These are phyloP conservation scores for Onygenales sp. DNA, from an alignment of 2,329 filamentous ascomycete species.

Conservation along the genomic window DNA sequence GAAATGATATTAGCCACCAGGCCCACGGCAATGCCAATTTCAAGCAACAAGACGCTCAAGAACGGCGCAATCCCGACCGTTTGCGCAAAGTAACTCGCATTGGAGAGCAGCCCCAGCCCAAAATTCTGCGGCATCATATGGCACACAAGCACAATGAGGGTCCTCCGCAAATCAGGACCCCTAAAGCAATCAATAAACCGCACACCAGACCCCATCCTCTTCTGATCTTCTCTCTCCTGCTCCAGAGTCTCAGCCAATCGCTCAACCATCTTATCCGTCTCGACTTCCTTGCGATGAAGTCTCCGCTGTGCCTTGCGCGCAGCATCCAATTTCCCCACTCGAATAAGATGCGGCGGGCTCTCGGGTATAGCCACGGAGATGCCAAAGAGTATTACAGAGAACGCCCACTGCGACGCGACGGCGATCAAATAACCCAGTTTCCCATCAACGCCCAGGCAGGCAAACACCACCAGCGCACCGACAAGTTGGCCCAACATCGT, in stretches of 20 bases:
- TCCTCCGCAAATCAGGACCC: conserved; percentile 19
- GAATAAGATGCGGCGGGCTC: conserved; percentile 41
- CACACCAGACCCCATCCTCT: conserved; percentile 15
- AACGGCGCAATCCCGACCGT: conserved; percentile 22
- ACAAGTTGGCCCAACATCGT: conserved; percentile 41
- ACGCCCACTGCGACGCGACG: conserved; percentile 36
- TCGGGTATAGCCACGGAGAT: conserved; percentile 41
- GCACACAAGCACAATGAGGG: conserved; percentile 28
- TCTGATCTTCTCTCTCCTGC: conserved; percentile 39
- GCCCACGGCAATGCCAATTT: conserved; percentile 38
- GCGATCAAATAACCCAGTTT: conserved; percentile 28
- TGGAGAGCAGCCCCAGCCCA: conserved; percentile 36
- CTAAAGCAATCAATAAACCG: conserved; percentile 22
- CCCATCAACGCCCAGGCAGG: conserved; percentile 17
- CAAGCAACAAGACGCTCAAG: conserved; percentile 33
- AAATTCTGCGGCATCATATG: conserved; percentile 37
- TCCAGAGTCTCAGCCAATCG: conserved; percentile 35
- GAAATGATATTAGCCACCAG: conserved; percentile 36
- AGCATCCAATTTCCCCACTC: conserved; percentile 29
- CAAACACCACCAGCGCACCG: conserved; percentile 35
- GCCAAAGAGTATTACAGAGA: conserved; percentile 33
- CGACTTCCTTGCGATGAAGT: conserved; percentile 35
- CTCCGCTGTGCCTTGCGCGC: conserved; percentile 40
- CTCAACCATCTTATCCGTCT: conserved; percentile 24
- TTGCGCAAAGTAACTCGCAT: conserved; percentile 33